Conservation (phyloP, 129 eudicot species). For the Escallonia rubra region DNA sequence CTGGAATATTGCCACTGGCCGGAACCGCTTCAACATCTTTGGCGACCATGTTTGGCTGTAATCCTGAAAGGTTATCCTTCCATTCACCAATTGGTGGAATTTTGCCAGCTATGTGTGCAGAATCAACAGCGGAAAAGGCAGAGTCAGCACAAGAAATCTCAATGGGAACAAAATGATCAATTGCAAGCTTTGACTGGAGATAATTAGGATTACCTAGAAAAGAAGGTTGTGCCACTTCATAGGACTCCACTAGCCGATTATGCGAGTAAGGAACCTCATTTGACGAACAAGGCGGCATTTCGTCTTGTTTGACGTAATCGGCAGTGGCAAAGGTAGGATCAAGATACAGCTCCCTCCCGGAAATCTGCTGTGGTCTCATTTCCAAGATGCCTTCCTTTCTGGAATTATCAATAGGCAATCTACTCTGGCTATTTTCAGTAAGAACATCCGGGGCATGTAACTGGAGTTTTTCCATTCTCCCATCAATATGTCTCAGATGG, state of each 20-base stretch:
- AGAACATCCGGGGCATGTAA: constrained; percentile 40
- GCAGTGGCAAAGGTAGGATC: constrained; percentile 17
- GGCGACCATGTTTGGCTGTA: constrained; percentile 12
- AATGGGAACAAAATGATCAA: constrained; percentile 12
- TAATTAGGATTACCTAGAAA: constrained; percentile 17
- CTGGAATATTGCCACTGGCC: constrained; percentile 15
- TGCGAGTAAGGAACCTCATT: constrained; percentile 34
- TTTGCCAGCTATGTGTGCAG: constrained; percentile 20
- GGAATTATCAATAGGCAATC: constrained; percentile 29
- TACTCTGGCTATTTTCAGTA: constrained; percentile 18
- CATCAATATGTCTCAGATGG: constrained; percentile 45
- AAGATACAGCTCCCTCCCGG: constrained; percentile 18
- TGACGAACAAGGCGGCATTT: constrained; percentile 19
- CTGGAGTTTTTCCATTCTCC: constrained; percentile 55
- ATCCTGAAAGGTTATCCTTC: constrained; percentile 16
- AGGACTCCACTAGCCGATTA: constrained; percentile 27
- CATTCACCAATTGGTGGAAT: constrained; percentile 21
- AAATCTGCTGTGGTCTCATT: constrained; percentile 23
- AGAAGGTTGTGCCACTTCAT: constrained; percentile 30
- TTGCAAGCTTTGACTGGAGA: constrained; percentile 17
- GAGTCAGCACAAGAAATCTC: constrained; percentile 9
- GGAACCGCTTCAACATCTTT: constrained; percentile 8
- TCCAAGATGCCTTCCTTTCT: constrained; percentile 38
- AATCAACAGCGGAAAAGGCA: constrained; percentile 6
- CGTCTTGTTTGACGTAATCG: constrained; percentile 27